Evolutionary conservation across 1,284 basidiomycete genomes (phyloP).

Genomic region (Ustilago nuda): DNA sequence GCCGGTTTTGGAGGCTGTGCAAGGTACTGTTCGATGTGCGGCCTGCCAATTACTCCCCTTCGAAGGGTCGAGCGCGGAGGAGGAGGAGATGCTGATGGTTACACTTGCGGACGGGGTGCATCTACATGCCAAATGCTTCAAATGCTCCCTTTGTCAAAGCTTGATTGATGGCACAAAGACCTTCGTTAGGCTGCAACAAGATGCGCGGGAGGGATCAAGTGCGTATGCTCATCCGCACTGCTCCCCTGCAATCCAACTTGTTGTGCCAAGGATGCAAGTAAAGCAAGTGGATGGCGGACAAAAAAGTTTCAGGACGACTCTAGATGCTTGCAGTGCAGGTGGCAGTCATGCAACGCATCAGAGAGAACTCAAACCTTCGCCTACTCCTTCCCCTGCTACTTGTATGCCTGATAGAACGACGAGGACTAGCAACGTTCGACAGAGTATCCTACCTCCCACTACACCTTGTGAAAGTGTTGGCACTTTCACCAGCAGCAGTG

Average conservation of each 20-base stretch:
- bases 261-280: slow-evolving; percentile 4
- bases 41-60: slow-evolving; percentile 48
- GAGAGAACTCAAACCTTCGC: slow-evolving; percentile 39
- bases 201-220: slow-evolving; percentile 3
- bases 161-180: slow-evolving; percentile 42
- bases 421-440: not conserved
- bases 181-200: slow-evolving; percentile 36
- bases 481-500: not conserved
- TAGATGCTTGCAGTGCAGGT: slow-evolving; percentile 13
- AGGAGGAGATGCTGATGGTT: slow-evolving; percentile 54
- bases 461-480: not conserved
- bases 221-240: slow-evolving; percentile 41
- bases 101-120: slow-evolving; percentile 28
- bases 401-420: slow-evolving; percentile 12
- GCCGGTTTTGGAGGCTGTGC: slow-evolving; percentile 16
- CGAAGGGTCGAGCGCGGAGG: slow-evolving; percentile 23
- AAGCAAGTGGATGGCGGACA: not conserved
- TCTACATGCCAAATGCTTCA: slow-evolving; percentile 58
- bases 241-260: slow-evolving; percentile 21
- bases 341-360: slow-evolving; percentile 48
- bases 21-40: slow-evolving; percentile 27
- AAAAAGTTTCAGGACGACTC: slow-evolving; percentile 21
- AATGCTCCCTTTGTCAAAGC: slow-evolving; percentile 40
- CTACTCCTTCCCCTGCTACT: slow-evolving; percentile 23
- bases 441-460: not conserved